Evolutionary conservation across 1,284 basidiomycete species (phyloP).

Genomic region (Apiotrichum sp.): DNA sequence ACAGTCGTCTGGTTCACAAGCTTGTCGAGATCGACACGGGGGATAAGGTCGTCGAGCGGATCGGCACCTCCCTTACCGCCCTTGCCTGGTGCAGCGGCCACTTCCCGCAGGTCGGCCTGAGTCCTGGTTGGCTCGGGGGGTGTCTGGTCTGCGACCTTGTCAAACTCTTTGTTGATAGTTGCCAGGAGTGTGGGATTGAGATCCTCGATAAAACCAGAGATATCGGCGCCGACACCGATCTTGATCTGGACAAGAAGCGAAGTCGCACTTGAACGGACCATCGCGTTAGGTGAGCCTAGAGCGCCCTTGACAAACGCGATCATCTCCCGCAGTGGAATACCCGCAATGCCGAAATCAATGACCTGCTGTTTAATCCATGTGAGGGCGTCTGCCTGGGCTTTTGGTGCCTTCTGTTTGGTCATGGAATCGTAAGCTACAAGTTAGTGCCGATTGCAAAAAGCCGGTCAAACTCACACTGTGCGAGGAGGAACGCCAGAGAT

Average conservation of each 20-base stretch:
- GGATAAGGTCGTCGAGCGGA: constrained; percentile 87
- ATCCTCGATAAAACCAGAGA: constrained; percentile 88
- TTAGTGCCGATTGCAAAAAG: neutral
- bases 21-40: constrained; percentile 86
- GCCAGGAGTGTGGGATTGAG: constrained; percentile 88
- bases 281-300: constrained; percentile 88
- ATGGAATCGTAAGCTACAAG: constrained; percentile 77
- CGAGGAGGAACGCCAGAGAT: constrained; percentile 87
- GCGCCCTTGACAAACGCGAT: constrained; percentile 86
- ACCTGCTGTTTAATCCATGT: constrained; percentile 83
- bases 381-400: constrained; percentile 88
- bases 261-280: constrained; percentile 91
- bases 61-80: constrained; percentile 53
- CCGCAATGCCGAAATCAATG: constrained; percentile 84
- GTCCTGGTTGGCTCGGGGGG: constrained; percentile 73
- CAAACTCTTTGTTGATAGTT: constrained; percentile 88
- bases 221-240: constrained; percentile 81
- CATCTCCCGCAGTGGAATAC: constrained; percentile 72
- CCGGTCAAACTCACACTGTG: constrained; percentile 61
- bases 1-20: constrained; percentile 80
- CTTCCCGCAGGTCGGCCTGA: constrained; percentile 65
- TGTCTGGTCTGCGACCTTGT: constrained; percentile 76
- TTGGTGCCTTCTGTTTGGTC: constrained; percentile 92
- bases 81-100: constrained; percentile 43
- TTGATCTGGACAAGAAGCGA: constrained; percentile 87